These are phyloP conservation scores for Candida gigantensis DNA, from an alignment of 1,139 yeast genomes.

Conservation along the genomic window DNA sequence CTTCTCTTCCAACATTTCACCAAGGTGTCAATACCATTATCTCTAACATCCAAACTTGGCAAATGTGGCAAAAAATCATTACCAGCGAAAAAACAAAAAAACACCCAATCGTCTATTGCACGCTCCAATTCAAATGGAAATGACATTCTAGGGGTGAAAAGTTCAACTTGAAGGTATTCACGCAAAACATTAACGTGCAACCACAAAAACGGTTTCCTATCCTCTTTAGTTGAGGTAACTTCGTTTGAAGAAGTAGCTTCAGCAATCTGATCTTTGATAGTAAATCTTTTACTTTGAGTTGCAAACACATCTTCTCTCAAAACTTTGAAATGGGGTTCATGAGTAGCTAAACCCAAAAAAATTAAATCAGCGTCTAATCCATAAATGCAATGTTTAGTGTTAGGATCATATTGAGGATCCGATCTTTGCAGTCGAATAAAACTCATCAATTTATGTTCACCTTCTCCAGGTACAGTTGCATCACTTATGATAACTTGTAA, in stretches of 20 bases:
- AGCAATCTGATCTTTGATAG: conserved; percentile 47
- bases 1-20: conserved; percentile 81
- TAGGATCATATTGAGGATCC: conserved; percentile 83
- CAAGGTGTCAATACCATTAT: conserved; percentile 83
- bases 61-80: conserved; percentile 97
- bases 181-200: conserved; percentile 83
- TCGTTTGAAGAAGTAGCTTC: conserved; percentile 16
- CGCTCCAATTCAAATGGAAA: conserved; percentile 87
- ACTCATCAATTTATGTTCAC: conserved; percentile 97
- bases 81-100: conserved; percentile 98
- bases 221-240: conserved; percentile 64
- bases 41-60: conserved; percentile 93
- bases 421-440: conserved; percentile 85
- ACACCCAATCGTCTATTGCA: conserved; percentile 98
- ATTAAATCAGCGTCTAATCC: conserved; percentile 98
- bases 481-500: conserved; percentile 87
- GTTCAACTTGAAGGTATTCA: conserved; percentile 84
- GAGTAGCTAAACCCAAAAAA: conserved; percentile 92
- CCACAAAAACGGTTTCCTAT: conserved; percentile 89
- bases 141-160: conserved; percentile 66
- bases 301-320: conserved; percentile 97
- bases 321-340: conserved; percentile 94
- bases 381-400: conserved; percentile 89
- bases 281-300: conserved; percentile 50
- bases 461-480: conserved; percentile 98